These are phyloP conservation scores for Dothiorella sarmentorum DNA, from an alignment of 2,329 filamentous ascomycete species.

Conservation along the genomic window DNA sequence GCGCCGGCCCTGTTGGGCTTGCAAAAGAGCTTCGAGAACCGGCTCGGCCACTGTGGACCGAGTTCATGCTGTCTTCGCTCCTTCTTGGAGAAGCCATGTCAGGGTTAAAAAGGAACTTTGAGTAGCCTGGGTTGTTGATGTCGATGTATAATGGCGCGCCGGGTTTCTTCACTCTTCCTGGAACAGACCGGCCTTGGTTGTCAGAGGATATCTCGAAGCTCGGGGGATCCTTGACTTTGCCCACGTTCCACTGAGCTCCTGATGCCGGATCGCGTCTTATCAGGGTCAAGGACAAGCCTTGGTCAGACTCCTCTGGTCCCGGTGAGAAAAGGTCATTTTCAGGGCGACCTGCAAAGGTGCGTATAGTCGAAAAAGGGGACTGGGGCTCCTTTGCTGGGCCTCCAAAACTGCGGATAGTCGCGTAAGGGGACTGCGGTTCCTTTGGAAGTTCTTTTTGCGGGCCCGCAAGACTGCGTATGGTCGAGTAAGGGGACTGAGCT, in stretches of 20 bases:
- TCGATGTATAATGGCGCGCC: conserved; percentile 51
- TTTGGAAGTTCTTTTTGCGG: background rate
- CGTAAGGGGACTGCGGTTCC: background rate
- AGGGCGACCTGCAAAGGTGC: background rate
- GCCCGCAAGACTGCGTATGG: background rate
- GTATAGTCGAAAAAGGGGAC: background rate
- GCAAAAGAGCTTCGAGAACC: conserved; percentile 18
- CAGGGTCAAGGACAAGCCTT: conserved; percentile 41
- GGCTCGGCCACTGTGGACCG: background rate
- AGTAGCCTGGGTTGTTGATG: conserved; percentile 58
- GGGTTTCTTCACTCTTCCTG: conserved; percentile 27
- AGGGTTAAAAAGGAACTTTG: conserved; percentile 47
- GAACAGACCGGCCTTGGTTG: conserved; percentile 16
- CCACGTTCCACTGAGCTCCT: conserved; percentile 51
- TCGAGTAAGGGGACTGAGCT: background rate
- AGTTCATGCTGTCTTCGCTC: conserved; percentile 5
- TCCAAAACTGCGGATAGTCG: background rate
- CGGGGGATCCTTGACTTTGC: conserved; percentile 46
- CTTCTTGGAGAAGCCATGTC: conserved; percentile 14
- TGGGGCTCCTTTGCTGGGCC: background rate
- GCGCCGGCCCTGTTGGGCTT: conserved; percentile 19
- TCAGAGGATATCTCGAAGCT: conserved; percentile 45
- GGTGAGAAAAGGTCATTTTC: conserved; percentile 2
- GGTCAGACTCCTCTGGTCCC: background rate
- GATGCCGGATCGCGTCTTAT: conserved; percentile 50